These are phyloP conservation scores for Aspergillus novofumigatus DNA, from an alignment of 2,329 filamentous ascomycete genomes.

Conservation along the genomic window DNA sequence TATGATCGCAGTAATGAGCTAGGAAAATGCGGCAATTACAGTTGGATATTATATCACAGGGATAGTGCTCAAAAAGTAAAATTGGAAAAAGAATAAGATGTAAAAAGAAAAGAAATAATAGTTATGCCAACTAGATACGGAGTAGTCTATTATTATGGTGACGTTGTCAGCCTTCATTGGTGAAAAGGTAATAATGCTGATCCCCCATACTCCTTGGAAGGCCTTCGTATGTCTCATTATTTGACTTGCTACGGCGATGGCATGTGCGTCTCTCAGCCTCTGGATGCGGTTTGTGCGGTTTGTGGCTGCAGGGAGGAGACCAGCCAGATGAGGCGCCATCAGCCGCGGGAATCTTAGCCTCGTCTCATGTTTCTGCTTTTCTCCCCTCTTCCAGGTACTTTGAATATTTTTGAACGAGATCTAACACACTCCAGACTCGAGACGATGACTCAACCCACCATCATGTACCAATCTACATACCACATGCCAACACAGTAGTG, in stretches of 20 bases:
- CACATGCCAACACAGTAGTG: background rate
- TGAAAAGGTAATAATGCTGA: background rate
- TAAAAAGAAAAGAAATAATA: too few species aligned
- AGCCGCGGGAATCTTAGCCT: constrained; percentile 10
- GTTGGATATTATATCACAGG: background rate
- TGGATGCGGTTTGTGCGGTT: constrained; percentile 9
- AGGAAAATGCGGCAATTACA: background rate
- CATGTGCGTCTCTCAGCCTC: constrained; percentile 9
- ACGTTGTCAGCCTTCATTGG: background rate
- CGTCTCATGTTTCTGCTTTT: background rate
- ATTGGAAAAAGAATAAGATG: too few species aligned
- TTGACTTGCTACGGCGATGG: background rate
- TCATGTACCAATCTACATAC: background rate
- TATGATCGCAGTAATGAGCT: background rate
- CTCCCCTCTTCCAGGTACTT: too few species aligned
- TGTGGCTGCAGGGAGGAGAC: constrained; percentile 10
- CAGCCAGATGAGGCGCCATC: constrained; percentile 1
- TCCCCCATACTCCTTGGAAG: background rate
- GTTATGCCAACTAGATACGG: too few species aligned
- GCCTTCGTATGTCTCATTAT: background rate
- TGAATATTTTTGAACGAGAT: background rate
- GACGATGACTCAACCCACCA: background rate
- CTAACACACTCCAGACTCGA: background rate
- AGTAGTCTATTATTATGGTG: too few species aligned
- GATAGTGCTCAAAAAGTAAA: background rate